Conservation (phyloP, 371 early-diverging fungal genomes). For the Syncephalastrum sp. region DNA sequence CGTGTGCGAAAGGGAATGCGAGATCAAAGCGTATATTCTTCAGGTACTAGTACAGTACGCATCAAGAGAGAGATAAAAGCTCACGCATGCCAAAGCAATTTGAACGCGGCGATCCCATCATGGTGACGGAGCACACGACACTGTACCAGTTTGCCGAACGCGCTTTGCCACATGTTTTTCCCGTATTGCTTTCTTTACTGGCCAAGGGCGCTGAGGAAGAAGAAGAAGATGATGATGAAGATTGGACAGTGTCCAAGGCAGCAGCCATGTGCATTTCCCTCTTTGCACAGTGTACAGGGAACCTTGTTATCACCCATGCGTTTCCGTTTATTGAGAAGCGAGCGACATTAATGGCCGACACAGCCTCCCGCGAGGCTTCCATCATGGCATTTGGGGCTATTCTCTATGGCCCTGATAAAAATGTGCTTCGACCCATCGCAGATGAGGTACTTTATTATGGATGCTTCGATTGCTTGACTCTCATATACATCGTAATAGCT, state of each 20-base stretch:
- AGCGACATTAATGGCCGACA: constrained; percentile 30
- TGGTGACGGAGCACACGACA: constrained; percentile 53
- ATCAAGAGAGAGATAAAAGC: not conserved
- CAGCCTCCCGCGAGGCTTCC: constrained; percentile 89
- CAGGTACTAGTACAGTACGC: constrained; percentile 18
- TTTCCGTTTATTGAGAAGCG: constrained; percentile 80
- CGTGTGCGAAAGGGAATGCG: constrained; percentile 92
- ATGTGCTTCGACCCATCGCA: constrained; percentile 69
- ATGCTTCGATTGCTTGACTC: not conserved
- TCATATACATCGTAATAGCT: constrained; percentile 38
- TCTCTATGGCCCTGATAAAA: constrained; percentile 83
- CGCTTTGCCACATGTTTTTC: constrained; percentile 74
- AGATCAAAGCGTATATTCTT: constrained; percentile 52
- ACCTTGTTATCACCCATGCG: constrained; percentile 74
- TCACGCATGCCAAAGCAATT: not conserved
- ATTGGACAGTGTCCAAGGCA: constrained; percentile 97
- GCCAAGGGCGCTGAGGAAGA: constrained; percentile 94
- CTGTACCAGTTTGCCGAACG: constrained; percentile 75
- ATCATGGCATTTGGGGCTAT: constrained; percentile 98
- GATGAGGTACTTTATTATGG: constrained; percentile 40
- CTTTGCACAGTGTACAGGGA: constrained; percentile 80
- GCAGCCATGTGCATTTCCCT: constrained; percentile 90
- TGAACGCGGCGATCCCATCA: constrained; percentile 44
- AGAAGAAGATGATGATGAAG: constrained; percentile 96
- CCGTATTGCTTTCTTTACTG: constrained; percentile 81